Conservation (phyloP, 768 basidiomycete species). For the Naganishia antarctica region DNA sequence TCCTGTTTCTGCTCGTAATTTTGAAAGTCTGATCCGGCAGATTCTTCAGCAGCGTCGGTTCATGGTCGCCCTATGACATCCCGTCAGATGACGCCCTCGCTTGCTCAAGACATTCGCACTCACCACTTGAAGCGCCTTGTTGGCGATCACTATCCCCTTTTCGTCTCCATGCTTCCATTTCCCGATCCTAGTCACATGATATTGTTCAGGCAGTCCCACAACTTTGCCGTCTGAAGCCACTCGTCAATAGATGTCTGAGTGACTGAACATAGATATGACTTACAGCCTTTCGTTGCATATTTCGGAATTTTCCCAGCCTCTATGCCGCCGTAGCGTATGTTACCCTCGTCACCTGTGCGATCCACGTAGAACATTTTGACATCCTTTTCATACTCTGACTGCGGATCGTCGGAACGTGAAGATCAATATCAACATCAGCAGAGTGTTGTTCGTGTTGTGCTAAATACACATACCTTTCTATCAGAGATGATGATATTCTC, state of each 20-base stretch:
- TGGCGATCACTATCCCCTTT: slow-evolving; percentile 3
- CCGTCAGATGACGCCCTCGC: no score
- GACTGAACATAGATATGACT: background rate
- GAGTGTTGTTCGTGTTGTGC: background rate
- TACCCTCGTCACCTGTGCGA: slow-evolving; percentile 20
- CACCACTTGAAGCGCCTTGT: background rate
- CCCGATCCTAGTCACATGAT: background rate
- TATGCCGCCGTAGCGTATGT: slow-evolving; percentile 20
- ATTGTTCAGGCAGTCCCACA: slow-evolving; percentile 20
- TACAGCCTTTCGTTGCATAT: slow-evolving; percentile 19
- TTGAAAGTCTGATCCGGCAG: background rate
- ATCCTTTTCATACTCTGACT: no score
- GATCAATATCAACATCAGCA: background rate
- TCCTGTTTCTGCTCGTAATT: background rate
- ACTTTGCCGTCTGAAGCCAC: slow-evolving; percentile 4
- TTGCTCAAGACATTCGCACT: no score
- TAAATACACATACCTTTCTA: no score
- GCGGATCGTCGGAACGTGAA: background rate
- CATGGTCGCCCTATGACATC: slow-evolving; percentile 4
- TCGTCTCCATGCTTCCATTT: slow-evolving; percentile 10
- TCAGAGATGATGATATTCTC: background rate
- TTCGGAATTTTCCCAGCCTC: slow-evolving; percentile 14
- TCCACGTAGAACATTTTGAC: slow-evolving; percentile 24
- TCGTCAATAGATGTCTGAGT: background rate
- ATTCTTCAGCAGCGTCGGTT: background rate